Evolutionary conservation across 352 stramenopile species (phyloP), one percentile per base, ranked within the genome.

Genomic region (Phytophthora nicotianae): DNA sequence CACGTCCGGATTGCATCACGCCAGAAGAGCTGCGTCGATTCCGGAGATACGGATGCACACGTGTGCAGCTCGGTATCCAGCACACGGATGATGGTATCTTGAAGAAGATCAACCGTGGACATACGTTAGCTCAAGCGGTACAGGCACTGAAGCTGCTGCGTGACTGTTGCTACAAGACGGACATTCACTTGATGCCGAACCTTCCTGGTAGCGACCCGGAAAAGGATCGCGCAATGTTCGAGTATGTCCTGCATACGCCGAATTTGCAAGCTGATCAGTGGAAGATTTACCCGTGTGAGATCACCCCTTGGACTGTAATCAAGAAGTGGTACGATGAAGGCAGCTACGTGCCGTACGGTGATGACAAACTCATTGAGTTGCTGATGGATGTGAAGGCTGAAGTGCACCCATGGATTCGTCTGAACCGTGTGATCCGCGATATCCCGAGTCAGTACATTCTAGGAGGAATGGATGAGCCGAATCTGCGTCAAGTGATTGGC

Each of bases 241-340:
- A 96, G 16, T 91, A 92, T 40, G 87, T 98, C 16, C 65, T 98
- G 37, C 61, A 87, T 27, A 93, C 91, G 27, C 77, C 88, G 6
- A 75, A 96, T 51, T 75, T 98, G n/a, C 91, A 98, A 64, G 90
- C 91, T 0, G 93, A 98, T 58, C 91, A 98, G 72, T 98, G 91
- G 92, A 98, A 98, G 78, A 97, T 98, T 70, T 98, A 98, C 29
- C 93, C 93, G 40, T 97, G 90, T 66, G 91, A 97, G 68, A 91
- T 97, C 54, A 96, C 90, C 23, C 90, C 90, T 1, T 97, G 89
- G 89, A 94, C 86, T 1, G 82, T 96, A 24, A 96, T 96, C 51
- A 96, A 96, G 70, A 92, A 92, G 69, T 96, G 87, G 87, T 97
- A 91, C 42, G 87, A 97, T 29, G 76, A 79, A 61, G 91, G 91